phyloP scores from a whole-genome alignment of 257 asterid genomes.

The Petrea volubilis region DNA sequence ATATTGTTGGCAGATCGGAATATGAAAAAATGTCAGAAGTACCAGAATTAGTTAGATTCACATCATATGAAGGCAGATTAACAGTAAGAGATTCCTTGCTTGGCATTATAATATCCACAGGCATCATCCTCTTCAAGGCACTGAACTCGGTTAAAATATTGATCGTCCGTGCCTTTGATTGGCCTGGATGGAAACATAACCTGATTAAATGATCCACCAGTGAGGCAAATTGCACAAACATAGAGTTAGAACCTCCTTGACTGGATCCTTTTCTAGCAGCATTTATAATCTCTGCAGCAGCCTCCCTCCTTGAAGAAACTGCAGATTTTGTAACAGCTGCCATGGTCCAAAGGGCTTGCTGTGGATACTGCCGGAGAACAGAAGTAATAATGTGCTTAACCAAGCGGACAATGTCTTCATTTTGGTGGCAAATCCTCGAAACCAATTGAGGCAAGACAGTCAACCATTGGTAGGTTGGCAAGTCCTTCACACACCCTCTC shows the following conservation, averaged over 20 bases:
- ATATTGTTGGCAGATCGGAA: slow-evolving; percentile 77
- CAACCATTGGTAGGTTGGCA: slow-evolving; percentile 97
- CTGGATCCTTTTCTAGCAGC: slow-evolving; percentile 79
- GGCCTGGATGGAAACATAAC: slow-evolving; percentile 93
- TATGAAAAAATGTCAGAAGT: slow-evolving; percentile 67
- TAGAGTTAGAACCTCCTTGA: slow-evolving; percentile 63
- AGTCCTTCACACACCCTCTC: slow-evolving; percentile 88
- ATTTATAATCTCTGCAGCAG: slow-evolving; percentile 96
- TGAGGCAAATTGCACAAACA: slow-evolving; percentile 82
- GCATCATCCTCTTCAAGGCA: slow-evolving; percentile 96
- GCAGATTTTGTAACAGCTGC: slow-evolving; percentile 98
- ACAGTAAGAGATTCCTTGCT: slow-evolving; percentile 87
- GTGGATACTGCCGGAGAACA: slow-evolving; percentile 85
- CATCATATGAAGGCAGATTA: slow-evolving; percentile 67
- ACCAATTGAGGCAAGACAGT: slow-evolving; percentile 95
- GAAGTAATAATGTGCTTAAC: slow-evolving; percentile 83
- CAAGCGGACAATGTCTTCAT: slow-evolving; percentile 81
- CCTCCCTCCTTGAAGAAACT: slow-evolving; percentile 85
- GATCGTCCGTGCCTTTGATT: slow-evolving; percentile 72
- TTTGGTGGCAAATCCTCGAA: slow-evolving; percentile 98
- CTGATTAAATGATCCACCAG: slow-evolving; percentile 88
- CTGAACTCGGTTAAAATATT: slow-evolving; percentile 89
- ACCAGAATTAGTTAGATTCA: slow-evolving; percentile 46
- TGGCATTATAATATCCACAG: slow-evolving; percentile 93
- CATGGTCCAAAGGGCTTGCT: slow-evolving; percentile 99